These are phyloP conservation scores for Copromyces sp. DNA, from an alignment of 495 filamentous ascomycete species.

Conservation along the genomic window DNA sequence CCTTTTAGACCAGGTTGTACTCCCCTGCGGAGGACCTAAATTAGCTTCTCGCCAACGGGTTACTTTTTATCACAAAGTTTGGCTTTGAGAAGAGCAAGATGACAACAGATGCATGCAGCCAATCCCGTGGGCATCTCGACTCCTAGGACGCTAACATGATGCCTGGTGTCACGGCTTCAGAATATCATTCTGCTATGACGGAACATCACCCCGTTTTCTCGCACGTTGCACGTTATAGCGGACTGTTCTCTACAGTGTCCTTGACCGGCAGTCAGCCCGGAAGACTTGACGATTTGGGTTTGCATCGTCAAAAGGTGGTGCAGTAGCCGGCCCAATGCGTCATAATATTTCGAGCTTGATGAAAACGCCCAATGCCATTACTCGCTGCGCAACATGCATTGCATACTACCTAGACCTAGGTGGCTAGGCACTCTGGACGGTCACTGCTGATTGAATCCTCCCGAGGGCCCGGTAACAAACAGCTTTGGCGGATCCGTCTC, in stretches of 20 bases:
- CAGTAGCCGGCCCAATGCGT: constrained; percentile 11
- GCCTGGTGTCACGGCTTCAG: neutral
- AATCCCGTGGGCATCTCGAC: neutral
- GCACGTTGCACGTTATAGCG: neutral
- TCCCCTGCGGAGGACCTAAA: neutral
- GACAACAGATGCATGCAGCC: neutral
- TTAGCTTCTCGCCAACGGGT: neutral
- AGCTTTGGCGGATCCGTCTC: neutral
- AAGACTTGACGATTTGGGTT: neutral
- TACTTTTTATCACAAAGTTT: neutral
- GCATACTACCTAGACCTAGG: constrained; percentile 3
- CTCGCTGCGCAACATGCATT: constrained; percentile 12
- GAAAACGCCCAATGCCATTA: constrained; percentile 1
- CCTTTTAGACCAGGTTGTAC: neutral
- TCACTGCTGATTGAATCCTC: constrained; percentile 3
- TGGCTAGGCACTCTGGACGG: neutral
- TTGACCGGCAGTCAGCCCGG: neutral
- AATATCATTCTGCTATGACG: neutral
- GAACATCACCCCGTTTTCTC: neutral
- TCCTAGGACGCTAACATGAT: neutral
- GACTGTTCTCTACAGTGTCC: neutral
- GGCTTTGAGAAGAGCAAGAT: neutral
- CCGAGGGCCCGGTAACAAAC: constrained; percentile 13
- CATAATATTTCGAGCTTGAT: constrained; percentile 1
- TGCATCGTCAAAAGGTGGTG: constrained; percentile 3